phyloP scores from a whole-genome alignment of 805 yeast species.

The Sugiyamaella valdiviana region DNA sequence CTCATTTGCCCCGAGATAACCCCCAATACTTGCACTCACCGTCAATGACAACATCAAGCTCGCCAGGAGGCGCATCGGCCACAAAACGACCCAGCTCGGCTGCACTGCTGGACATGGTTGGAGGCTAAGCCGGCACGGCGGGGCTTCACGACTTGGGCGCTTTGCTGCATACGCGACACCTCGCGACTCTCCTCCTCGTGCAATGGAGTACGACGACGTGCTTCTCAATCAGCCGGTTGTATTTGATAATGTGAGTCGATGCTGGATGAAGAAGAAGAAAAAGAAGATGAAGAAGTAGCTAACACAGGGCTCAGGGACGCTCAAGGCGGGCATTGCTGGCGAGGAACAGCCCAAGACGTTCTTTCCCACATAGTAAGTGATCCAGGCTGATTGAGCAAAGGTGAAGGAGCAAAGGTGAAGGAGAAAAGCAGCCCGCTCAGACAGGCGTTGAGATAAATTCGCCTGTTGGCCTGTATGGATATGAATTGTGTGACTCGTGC shows the following conservation, averaged over 20 bases:
- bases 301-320: conserved; percentile 63
- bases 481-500: too few relatives aligned
- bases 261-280: not conserved
- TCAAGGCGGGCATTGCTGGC: conserved; percentile 91
- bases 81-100: conserved; percentile 31
- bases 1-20: not conserved
- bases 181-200: not conserved
- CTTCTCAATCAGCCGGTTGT: conserved; percentile 67
- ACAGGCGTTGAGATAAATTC: too few relatives aligned
- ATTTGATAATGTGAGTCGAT: conserved; percentile 49
- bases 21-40: conserved; percentile 25
- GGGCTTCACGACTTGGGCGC: not conserved
- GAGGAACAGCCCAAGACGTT: conserved; percentile 69
- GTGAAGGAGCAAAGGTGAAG: too few relatives aligned
- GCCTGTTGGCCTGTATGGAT: too few relatives aligned
- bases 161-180: conserved; percentile 5
- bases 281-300: not conserved
- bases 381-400: not conserved
- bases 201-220: conserved; percentile 28
- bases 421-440: too few relatives aligned
- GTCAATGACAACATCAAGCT: conserved; percentile 32
- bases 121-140: not conserved
- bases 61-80: conserved; percentile 54
- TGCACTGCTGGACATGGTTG: conserved; percentile 15
- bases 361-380: conserved; percentile 48